phyloP scores from a whole-genome alignment of 148 eudicot species.

The Chenopodium berlandieri region DNA sequence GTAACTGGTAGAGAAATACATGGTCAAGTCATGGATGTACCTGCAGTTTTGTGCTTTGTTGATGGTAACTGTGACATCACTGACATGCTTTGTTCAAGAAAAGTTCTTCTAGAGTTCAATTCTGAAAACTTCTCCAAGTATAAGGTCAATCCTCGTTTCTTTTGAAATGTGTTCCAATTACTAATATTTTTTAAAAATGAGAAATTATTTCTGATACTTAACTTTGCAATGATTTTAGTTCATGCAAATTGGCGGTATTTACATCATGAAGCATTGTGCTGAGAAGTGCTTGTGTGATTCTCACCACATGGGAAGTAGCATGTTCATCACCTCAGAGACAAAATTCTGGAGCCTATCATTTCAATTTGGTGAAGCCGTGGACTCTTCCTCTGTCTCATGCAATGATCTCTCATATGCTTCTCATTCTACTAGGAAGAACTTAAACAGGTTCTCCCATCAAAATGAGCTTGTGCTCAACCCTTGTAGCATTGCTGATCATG shows the following conservation, averaged over 20 bases:
- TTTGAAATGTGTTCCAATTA: constrained; percentile 6
- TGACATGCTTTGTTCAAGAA: constrained; percentile 28
- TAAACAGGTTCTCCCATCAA: constrained; percentile 23
- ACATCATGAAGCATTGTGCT: constrained; percentile 53
- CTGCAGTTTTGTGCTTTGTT: constrained; percentile 36
- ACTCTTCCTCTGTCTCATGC: constrained; percentile 24
- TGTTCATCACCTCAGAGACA: constrained; percentile 40
- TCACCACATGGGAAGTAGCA: constrained; percentile 34
- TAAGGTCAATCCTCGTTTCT: constrained; percentile 42
- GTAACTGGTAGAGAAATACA: constrained; percentile 30
- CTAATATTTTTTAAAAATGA: background rate
- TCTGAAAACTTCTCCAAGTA: constrained; percentile 51
- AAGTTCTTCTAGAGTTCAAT: constrained; percentile 65
- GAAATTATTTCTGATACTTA: constrained; percentile 20
- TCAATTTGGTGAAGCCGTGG: constrained; percentile 37
- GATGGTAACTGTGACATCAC: constrained; percentile 16
- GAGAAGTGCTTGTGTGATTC: constrained; percentile 48
- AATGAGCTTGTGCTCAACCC: constrained; percentile 34
- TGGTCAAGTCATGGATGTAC: constrained; percentile 18
- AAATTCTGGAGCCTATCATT: constrained; percentile 53
- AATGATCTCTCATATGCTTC: constrained; percentile 22
- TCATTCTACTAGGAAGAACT: constrained; percentile 21
- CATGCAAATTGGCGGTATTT: constrained; percentile 56
- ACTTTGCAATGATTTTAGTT: constrained; percentile 44
- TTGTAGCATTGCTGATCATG: constrained; percentile 25